These are phyloP conservation scores for Puccinia horiana DNA, from an alignment of 1,284 basidiomycete genomes.

Conservation along the genomic window DNA sequence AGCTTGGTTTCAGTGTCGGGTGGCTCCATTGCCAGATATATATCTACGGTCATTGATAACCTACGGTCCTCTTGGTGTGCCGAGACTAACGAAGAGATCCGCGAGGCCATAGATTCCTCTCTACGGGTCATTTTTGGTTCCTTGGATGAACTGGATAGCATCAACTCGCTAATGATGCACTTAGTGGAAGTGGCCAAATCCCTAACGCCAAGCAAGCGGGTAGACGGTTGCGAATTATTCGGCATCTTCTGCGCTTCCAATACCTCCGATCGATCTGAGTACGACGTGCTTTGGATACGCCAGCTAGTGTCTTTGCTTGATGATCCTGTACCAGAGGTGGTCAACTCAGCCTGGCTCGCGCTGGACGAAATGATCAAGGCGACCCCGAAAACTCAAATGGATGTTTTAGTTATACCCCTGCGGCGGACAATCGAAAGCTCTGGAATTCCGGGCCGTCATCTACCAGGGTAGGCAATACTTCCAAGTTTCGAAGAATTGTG, in stretches of 20 bases:
- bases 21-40: slow-evolving; percentile 81
- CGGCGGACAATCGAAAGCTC: slow-evolving; percentile 83
- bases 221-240: slow-evolving; percentile 76
- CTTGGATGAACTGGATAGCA: slow-evolving; percentile 77
- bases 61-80: slow-evolving; percentile 67
- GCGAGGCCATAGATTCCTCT: slow-evolving; percentile 73
- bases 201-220: slow-evolving; percentile 70
- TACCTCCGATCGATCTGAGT: slow-evolving; percentile 62
- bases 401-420: slow-evolving; percentile 81
- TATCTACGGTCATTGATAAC: slow-evolving; percentile 73
- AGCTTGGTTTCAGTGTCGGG: slow-evolving; percentile 92
- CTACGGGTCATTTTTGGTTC: slow-evolving; percentile 72
- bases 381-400: slow-evolving; percentile 86
- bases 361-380: slow-evolving; percentile 88
- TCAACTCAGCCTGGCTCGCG: slow-evolving; percentile 78
- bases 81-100: slow-evolving; percentile 70
- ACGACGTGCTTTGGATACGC: slow-evolving; percentile 92
- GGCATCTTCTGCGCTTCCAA: slow-evolving; percentile 78
- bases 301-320: slow-evolving; percentile 83
- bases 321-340: slow-evolving; percentile 72
- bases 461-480: slow-evolving; percentile 60
- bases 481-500: neutral
- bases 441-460: slow-evolving; percentile 73
- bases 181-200: slow-evolving; percentile 83
- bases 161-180: slow-evolving; percentile 82